These are phyloP conservation scores for Rhodotorula sp. DNA, from an alignment of 1,284 basidiomycete genomes.

Conservation along the genomic window DNA sequence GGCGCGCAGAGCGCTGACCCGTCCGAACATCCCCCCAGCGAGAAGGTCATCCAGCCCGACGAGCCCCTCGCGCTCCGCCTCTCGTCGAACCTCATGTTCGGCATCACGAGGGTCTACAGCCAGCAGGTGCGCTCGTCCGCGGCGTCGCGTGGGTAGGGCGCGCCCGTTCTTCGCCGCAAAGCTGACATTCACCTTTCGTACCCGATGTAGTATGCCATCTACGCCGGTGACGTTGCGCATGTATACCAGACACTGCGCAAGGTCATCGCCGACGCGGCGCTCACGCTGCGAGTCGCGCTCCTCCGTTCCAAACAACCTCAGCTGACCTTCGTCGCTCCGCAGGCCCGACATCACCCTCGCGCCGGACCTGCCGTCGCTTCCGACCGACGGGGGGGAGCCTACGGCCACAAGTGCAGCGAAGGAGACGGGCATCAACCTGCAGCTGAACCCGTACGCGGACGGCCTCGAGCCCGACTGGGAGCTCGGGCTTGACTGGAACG, in stretches of 20 bases:
- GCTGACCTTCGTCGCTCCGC: neutral
- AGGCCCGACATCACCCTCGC: slow-evolving; percentile 16
- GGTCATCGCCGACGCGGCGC: slow-evolving; percentile 21
- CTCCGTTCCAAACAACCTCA: too few species aligned
- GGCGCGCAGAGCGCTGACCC: neutral
- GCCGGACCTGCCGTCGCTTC: neutral
- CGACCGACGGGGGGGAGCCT: neutral
- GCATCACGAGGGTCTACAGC: slow-evolving; percentile 38
- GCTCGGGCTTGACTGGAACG: slow-evolving; percentile 10
- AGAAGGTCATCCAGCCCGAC: slow-evolving; percentile 41
- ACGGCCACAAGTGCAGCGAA: neutral
- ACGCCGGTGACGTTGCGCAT: slow-evolving; percentile 34
- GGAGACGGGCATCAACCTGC: slow-evolving; percentile 23
- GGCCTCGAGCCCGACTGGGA: slow-evolving; percentile 23
- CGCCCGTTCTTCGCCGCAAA: neutral
- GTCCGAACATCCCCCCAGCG: slow-evolving; percentile 5
- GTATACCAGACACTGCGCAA: slow-evolving; percentile 35
- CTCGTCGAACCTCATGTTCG: slow-evolving; percentile 30
- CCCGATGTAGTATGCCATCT: slow-evolving; percentile 24
- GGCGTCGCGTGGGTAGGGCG: too few species aligned
- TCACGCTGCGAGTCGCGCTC: neutral
- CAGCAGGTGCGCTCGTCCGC: slow-evolving; percentile 20
- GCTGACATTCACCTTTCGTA: neutral
- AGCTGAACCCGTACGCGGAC: slow-evolving; percentile 8
- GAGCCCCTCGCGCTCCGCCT: slow-evolving; percentile 43